Base-by-base conservation (phyloP, 371 early-diverging fungal species). In the Massospora cicadina region DNA sequence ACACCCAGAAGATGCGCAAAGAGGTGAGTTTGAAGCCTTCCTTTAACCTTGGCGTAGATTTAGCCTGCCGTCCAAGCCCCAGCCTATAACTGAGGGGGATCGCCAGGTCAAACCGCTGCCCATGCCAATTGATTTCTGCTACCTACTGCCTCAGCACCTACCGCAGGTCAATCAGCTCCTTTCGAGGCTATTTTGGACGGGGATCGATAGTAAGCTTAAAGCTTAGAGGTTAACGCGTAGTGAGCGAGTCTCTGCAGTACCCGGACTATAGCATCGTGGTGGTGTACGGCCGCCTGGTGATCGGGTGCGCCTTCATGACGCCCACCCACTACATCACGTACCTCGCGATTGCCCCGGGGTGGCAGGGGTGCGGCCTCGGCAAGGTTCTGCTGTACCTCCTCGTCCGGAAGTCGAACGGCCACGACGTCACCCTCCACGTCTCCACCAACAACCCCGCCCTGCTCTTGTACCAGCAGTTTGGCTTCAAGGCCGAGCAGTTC, bases 401-500 rank as follows among this genome's bases (percentile, higher is more conserved):
- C 58, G 87, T 89, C 60, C 88, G 89, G 74, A 79, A 79, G 10
- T 75, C 81, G 0, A 76, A 76, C 2, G 79, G 82, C 31, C 86
- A 85, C 69, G 96, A 95, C 68, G 77, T 94, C 27, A 93, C 91
- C 0, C 78, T 95, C 53, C 96, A 95, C 74, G 96, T 95, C 1
- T 88, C 89, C 29, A 93, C 94, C 1, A 91, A 86, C 63, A 95
- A 95, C 65, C 81, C 79, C 53, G 94, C 96, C n/a, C 88, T 93
- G 93, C 79, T 91, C 55, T 76, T 95, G 62, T 95, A 95, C 72
- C 93, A 95, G 71, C 85, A 82, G 68, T 87, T 95, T 73, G 94
- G 95, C 0, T 95, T 95, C 73, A 95, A 95, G 70, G 88, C 93
- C 0, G 95, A 95, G 66, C 84, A 87, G 66, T 95, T 89, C 68